These are phyloP conservation scores for Prunus kanzakura DNA, from an alignment of 306 rosid species.

Conservation along the genomic window DNA sequence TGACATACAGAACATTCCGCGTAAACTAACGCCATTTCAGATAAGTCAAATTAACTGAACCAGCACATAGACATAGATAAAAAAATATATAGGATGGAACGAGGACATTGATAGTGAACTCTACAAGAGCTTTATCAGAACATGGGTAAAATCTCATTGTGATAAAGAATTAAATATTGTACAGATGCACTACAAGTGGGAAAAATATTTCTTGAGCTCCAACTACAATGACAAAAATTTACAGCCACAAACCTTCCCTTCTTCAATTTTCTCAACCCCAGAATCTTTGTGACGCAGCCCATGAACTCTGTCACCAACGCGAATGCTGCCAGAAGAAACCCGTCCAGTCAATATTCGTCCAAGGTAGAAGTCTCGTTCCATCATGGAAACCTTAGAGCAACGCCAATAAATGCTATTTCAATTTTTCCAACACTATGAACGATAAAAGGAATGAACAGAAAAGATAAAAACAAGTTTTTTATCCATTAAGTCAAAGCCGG, in stretches of 20 bases:
- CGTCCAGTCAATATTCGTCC: slow-evolving; percentile 96
- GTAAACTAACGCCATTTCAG: neutral
- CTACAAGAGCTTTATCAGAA: neutral
- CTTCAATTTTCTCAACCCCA: slow-evolving; percentile 79
- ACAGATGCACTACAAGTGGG: neutral
- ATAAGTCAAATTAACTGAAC: neutral
- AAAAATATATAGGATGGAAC: neutral
- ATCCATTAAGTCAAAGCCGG: neutral
- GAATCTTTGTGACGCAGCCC: slow-evolving; percentile 76
- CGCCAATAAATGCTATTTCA: slow-evolving; percentile 39
- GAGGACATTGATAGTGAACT: neutral
- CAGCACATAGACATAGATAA: neutral
- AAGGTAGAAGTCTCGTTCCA: slow-evolving; percentile 89
- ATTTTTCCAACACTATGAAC: slow-evolving; percentile 18
- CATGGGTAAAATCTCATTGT: neutral
- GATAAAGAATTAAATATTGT: slow-evolving; percentile 8
- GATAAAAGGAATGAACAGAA: neutral
- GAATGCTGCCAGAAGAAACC: slow-evolving; percentile 68
- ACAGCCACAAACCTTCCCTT: slow-evolving; percentile 74
- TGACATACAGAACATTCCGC: neutral
- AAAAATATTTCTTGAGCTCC: slow-evolving; percentile 4
- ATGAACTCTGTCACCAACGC: slow-evolving; percentile 86
- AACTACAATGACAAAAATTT: slow-evolving; percentile 15
- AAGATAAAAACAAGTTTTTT: neutral
- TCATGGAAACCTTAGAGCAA: slow-evolving; percentile 92